Evolutionary conservation across 2,329 filamentous ascomycete species (phyloP).

Genomic region (Penicillium sp.): DNA sequence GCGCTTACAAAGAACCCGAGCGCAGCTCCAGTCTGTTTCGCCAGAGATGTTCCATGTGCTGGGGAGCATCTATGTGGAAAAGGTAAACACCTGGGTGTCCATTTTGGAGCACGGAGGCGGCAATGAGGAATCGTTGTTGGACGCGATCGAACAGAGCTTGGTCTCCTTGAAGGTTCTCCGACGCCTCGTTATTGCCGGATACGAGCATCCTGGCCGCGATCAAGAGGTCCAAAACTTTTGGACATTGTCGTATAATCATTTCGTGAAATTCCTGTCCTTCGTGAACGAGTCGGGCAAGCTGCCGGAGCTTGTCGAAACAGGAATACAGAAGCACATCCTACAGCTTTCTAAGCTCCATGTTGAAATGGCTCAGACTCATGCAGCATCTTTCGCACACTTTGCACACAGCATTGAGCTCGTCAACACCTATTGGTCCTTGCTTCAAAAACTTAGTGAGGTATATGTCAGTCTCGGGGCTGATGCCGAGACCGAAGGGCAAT

Average conservation of each 20-base stretch:
- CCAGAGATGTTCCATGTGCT: constrained; percentile 83
- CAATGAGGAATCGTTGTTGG: constrained; percentile 59
- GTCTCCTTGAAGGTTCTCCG: constrained; percentile 77
- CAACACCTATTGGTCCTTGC: constrained; percentile 80
- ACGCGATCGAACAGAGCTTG: constrained; percentile 74
- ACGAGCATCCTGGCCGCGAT: constrained; percentile 79
- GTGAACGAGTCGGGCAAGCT: constrained; percentile 60
- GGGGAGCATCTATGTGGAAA: constrained; percentile 73
- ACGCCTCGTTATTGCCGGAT: constrained; percentile 76
- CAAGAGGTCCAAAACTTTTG: constrained; percentile 77
- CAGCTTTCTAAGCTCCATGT: constrained; percentile 92
- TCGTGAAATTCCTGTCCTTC: constrained; percentile 71
- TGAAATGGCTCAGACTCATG: constrained; percentile 76
- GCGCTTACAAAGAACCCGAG: constrained; percentile 71
- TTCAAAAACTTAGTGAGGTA: constrained; percentile 72
- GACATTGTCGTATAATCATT: constrained; percentile 73
- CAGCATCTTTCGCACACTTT: constrained; percentile 78
- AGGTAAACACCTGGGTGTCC: constrained; percentile 67
- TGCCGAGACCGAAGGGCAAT: constrained; percentile 49
- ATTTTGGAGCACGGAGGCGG: constrained; percentile 60
- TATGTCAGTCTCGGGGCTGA: constrained; percentile 51
- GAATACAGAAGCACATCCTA: constrained; percentile 81
- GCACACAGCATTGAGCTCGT: constrained; percentile 77
- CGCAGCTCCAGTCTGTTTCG: constrained; percentile 72
- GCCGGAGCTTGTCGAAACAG: constrained; percentile 53